Evolutionary conservation across 768 basidiomycete genomes (phyloP).

Genomic region (Mycena galopus): DNA sequence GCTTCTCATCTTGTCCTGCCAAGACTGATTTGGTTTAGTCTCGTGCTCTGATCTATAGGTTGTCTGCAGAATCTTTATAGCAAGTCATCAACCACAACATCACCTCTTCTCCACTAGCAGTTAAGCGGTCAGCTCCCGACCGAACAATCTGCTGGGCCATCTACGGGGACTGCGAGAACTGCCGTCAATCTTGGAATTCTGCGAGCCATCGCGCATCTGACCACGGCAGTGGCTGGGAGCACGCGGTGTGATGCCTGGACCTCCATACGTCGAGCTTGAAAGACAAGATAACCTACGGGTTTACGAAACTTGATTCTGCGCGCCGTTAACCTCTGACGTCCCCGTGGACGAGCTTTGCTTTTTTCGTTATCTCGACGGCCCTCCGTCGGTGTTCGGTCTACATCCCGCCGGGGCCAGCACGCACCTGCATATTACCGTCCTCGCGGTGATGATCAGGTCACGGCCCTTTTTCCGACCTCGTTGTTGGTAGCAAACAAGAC

Average conservation of each 20-base stretch:
- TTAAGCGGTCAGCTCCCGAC: neutral
- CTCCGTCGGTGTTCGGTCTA: neutral
- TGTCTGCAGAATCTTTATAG: neutral
- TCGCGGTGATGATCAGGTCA: neutral
- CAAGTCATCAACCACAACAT: neutral
- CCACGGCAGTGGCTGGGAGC: neutral
- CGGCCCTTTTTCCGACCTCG: neutral
- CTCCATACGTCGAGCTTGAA: neutral
- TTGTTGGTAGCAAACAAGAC: neutral
- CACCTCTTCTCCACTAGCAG: neutral
- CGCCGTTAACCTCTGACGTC: neutral
- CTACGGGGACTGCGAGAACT: neutral
- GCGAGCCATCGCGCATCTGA: neutral
- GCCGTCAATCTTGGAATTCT: neutral
- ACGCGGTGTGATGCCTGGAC: neutral
- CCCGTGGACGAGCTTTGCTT: too few relatives aligned
- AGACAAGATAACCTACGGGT: neutral
- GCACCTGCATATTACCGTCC: neutral
- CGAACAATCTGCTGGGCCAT: neutral
- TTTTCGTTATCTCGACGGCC: neutral
- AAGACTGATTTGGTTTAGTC: too few relatives aligned
- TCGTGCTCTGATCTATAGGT: too few relatives aligned
- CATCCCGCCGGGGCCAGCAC: neutral
- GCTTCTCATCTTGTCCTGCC: too few relatives aligned
- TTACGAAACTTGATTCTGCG: neutral